Conservation (phyloP, 208 protist genomes). For the Leishmania major region DNA sequence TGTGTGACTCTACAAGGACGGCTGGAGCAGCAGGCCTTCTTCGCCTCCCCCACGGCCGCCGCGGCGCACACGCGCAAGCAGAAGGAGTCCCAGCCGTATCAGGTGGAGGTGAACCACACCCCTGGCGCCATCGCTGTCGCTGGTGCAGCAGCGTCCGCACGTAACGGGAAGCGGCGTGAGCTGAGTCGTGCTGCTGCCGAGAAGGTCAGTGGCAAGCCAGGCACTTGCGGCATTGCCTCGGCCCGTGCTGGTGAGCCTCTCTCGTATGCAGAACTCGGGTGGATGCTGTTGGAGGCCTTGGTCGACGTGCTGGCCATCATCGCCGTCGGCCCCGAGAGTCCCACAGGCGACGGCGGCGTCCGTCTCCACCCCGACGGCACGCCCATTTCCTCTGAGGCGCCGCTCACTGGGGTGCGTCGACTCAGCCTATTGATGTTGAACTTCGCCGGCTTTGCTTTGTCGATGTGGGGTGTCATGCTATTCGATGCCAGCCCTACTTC, state of each 20-base stretch:
- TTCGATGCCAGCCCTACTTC: conserved; percentile 19
- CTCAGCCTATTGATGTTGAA: conserved; percentile 25
- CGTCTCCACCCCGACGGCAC: conserved; percentile 20
- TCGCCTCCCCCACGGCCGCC: not conserved
- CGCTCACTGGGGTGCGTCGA: conserved; percentile 24
- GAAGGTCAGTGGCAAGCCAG: not conserved
- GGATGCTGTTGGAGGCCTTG: conserved; percentile 30
- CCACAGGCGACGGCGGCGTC: not conserved
- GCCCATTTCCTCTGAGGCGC: not conserved
- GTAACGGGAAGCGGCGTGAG: not conserved
- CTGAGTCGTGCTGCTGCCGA: conserved; percentile 14
- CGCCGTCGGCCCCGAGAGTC: conserved; percentile 4
- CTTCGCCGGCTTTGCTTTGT: conserved; percentile 21
- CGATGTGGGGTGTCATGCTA: conserved; percentile 23
- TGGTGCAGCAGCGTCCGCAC: not conserved
- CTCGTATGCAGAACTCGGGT: conserved; percentile 21
- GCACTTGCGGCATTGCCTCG: conserved; percentile 11
- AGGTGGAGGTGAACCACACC: conserved; percentile 13
- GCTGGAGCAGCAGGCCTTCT: conserved; percentile 10
- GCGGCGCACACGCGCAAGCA: conserved; percentile 5
- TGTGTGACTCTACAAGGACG: conserved; percentile 15
- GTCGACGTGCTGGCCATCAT: conserved; percentile 25
- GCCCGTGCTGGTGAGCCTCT: not conserved
- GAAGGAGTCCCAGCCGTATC: conserved; percentile 13
- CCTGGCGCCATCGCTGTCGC: conserved; percentile 10